A percentile compares a stretch with the other conserved stretches of the same genome.
These are phyloP conservation scores for Fragaria iinumae DNA, from an alignment of 306 rosid species.

Conservation along the genomic window DNA sequence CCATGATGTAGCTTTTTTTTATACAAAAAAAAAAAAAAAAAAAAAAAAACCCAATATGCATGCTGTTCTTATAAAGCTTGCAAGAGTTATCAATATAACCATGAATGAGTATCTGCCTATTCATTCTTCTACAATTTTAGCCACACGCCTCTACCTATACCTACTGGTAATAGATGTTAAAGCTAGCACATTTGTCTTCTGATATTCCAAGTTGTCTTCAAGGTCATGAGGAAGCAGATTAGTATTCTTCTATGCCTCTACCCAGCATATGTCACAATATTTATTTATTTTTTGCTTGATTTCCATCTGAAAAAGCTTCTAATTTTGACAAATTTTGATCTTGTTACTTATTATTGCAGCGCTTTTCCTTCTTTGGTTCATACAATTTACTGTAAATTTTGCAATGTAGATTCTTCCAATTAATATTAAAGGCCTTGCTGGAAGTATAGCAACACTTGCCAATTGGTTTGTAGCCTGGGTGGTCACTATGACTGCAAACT, in stretches of 20 bases:
- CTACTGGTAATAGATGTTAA: neutral
- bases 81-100: neutral
- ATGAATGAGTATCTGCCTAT: neutral
- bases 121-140: conserved; percentile 3
- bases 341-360: conserved; percentile 12
- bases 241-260: neutral
- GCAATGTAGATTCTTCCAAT: conserved; percentile 79
- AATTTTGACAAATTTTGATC: too few species aligned
- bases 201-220: neutral
- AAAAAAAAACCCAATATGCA: neutral
- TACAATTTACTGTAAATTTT: conserved; percentile 7
- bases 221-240: neutral
- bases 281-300: too few species aligned
- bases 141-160: neutral
- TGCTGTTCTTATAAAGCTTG: neutral
- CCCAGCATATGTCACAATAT: too few species aligned
- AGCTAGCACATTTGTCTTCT: neutral
- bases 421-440: conserved; percentile 87
- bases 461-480: conserved; percentile 76
- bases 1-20: neutral
- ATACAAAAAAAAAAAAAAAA: neutral
- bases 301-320: too few species aligned
- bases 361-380: conserved; percentile 10
- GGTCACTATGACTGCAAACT: conserved; percentile 80
- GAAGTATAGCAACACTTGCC: conserved; percentile 92